Percentiles rank a stretch among this genome's conserved stretches.
These are phyloP conservation scores for Colletotrichum agaves DNA, from an alignment of 2,329 filamentous ascomycete genomes.

Conservation along the genomic window DNA sequence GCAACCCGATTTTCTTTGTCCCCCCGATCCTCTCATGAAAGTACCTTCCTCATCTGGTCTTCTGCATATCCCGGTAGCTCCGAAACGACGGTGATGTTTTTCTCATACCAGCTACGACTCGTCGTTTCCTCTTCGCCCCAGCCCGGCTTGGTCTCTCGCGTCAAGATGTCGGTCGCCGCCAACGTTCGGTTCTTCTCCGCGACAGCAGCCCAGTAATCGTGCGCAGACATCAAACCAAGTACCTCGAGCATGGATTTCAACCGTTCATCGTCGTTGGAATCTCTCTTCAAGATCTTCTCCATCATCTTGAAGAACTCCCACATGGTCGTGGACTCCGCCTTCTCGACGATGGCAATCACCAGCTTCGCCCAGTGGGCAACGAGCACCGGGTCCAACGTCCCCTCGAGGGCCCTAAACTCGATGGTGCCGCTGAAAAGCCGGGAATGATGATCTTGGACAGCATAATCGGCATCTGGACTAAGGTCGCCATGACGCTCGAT, in stretches of 20 bases:
- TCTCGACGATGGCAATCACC: neutral
- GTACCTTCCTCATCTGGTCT: neutral
- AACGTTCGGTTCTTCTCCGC: too few species aligned
- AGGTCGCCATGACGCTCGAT: too few species aligned
- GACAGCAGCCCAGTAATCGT: too few species aligned
- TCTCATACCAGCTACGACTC: too few species aligned
- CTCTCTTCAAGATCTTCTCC: neutral
- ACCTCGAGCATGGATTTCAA: neutral
- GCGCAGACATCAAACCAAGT: neutral
- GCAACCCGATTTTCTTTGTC: too few species aligned
- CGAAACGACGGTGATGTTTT: too few species aligned
- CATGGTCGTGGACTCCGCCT: neutral
- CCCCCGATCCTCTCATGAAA: neutral
- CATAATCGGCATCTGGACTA: too few species aligned
- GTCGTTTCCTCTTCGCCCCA: too few species aligned
- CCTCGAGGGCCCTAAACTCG: slow-evolving; percentile 26
- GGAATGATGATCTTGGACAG: neutral
- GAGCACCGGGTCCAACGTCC: slow-evolving; percentile 23
- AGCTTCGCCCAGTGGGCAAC: slow-evolving; percentile 5
- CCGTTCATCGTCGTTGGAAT: neutral
- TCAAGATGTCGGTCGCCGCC: too few species aligned
- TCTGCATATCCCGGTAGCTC: neutral
- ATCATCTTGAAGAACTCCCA: slow-evolving; percentile 1
- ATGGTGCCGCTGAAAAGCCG: slow-evolving; percentile 3
- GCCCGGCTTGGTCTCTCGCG: too few species aligned